Conservation (phyloP, 2,329 filamentous ascomycete species). For the Sporothrix schenckii region DNA sequence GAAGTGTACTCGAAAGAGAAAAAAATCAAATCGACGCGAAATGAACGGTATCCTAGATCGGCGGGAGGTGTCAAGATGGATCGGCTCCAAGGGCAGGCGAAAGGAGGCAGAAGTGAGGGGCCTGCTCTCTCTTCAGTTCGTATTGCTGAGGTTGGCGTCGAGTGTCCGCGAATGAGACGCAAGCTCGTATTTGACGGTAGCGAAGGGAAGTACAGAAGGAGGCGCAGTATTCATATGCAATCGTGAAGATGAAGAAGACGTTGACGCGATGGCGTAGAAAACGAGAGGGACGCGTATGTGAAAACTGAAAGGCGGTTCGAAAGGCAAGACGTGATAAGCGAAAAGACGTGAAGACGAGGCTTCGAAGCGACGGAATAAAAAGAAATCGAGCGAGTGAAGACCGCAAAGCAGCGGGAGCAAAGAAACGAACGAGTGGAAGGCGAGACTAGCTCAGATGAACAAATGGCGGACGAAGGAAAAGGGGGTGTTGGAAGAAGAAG, state of each 20-base stretch:
- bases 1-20: neutral
- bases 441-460: conserved; percentile 53
- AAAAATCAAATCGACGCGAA: neutral
- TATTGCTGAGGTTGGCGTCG: conserved; percentile 9
- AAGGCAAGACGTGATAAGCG: neutral
- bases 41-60: conserved; percentile 13
- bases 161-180: neutral
- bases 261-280: neutral
- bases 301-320: neutral
- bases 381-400: conserved; percentile 10
- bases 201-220: neutral
- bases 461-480: conserved; percentile 38
- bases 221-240: conserved; percentile 12
- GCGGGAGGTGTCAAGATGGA: neutral
- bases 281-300: neutral
- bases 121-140: conserved; percentile 20
- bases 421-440: conserved; percentile 48
- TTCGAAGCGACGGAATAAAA: neutral
- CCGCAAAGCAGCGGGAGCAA: conserved; percentile 28
- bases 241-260: conserved; percentile 12
- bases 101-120: conserved; percentile 8
- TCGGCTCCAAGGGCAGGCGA: neutral
- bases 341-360: conserved; percentile 1
- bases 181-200: conserved; percentile 9
- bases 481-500: conserved; percentile 36